phyloP scores from a whole-genome alignment of 192 early-diverging fungal genomes.

The Coemansia sp. region DNA sequence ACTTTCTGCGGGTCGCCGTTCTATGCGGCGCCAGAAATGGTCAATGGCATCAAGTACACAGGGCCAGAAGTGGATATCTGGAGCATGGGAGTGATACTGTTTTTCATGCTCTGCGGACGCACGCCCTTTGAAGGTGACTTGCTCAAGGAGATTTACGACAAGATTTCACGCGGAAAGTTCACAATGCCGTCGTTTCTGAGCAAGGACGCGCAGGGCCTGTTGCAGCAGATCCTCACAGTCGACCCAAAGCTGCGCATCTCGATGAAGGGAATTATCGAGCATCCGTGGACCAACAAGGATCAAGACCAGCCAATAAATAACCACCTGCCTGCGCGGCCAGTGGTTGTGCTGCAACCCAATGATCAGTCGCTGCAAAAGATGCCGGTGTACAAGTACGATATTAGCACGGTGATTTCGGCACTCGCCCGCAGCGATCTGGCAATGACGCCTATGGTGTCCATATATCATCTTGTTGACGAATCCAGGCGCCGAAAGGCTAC shows the following conservation, averaged over 20 bases:
- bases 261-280: conserved; percentile 65
- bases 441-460: conserved; percentile 44
- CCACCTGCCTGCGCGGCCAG: conserved; percentile 62
- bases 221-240: conserved; percentile 70
- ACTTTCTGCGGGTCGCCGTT: conserved; percentile 69
- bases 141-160: conserved; percentile 79
- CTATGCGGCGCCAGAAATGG: conserved; percentile 84
- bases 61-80: conserved; percentile 90
- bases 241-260: conserved; percentile 67
- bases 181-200: conserved; percentile 59
- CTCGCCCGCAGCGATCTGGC: conserved; percentile 43
- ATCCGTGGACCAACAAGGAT: conserved; percentile 78
- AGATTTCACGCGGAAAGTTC: conserved; percentile 71
- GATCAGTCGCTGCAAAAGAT: conserved; percentile 46
- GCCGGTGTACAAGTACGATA: conserved; percentile 40
- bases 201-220: conserved; percentile 60
- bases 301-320: conserved; percentile 61
- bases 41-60: conserved; percentile 75
- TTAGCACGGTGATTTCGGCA: conserved; percentile 31
- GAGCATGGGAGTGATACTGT: conserved; percentile 83
- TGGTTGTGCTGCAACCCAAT: conserved; percentile 46
- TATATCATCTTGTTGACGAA: conserved; percentile 51
- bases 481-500: conserved; percentile 42
- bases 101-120: conserved; percentile 81
- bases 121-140: conserved; percentile 85